phyloP scores from a whole-genome alignment of 2,329 filamentous ascomycete species.

The Monascus ruber region DNA sequence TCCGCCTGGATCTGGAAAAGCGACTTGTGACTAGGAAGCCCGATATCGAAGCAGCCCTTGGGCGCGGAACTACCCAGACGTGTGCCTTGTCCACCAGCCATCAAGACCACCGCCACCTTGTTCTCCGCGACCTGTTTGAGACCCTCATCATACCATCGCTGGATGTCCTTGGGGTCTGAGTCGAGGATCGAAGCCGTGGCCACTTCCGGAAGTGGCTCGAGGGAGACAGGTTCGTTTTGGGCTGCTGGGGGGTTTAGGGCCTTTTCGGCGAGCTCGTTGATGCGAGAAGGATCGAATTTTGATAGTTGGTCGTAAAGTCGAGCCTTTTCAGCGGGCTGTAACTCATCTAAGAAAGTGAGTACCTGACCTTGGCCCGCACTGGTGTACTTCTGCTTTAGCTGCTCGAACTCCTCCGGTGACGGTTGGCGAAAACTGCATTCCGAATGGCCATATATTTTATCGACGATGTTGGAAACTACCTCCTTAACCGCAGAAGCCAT shows the following conservation, averaged over 20 bases:
- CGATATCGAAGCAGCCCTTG: slow-evolving; percentile 97
- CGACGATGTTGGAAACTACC: slow-evolving; percentile 37
- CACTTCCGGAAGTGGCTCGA: slow-evolving; percentile 80
- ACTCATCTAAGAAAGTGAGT: slow-evolving; percentile 76
- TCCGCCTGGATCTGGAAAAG: slow-evolving; percentile 97
- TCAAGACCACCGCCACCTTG: slow-evolving; percentile 75
- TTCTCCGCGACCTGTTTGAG: slow-evolving; percentile 55
- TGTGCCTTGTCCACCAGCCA: slow-evolving; percentile 95
- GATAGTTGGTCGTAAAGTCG: slow-evolving; percentile 70
- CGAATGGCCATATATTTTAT: slow-evolving; percentile 33
- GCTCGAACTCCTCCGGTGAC: slow-evolving; percentile 52
- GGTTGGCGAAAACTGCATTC: slow-evolving; percentile 38
- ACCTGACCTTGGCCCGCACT: slow-evolving; percentile 70
- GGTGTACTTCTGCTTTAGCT: slow-evolving; percentile 61
- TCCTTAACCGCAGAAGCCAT: slow-evolving; percentile 34
- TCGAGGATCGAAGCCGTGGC: slow-evolving; percentile 87
- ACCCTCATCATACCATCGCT: slow-evolving; percentile 69
- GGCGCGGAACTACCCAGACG: slow-evolving; percentile 86
- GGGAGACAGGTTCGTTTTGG: slow-evolving; percentile 39
- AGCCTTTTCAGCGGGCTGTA: slow-evolving; percentile 62
- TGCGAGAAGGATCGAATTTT: slow-evolving; percentile 69
- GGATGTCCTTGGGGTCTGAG: slow-evolving; percentile 64
- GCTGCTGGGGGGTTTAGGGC: slow-evolving; percentile 65
- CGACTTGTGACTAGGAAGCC: slow-evolving; percentile 81
- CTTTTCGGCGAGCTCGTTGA: slow-evolving; percentile 75